Evolutionary conservation across 768 basidiomycete species (phyloP).

Genomic region (Basidioascus undulatus): DNA sequence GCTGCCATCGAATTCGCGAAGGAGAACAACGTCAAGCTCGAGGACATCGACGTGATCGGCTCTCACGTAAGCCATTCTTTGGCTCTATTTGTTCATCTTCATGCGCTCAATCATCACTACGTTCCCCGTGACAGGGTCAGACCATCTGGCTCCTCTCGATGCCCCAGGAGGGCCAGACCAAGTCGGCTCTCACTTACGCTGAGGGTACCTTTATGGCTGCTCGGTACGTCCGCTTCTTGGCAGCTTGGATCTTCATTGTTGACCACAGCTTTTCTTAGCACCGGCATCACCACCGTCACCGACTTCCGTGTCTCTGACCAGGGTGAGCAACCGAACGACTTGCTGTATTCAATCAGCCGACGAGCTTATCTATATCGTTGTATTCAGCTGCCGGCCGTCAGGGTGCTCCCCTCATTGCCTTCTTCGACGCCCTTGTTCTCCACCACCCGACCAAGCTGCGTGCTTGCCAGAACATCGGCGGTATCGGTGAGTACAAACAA

Average conservation of each 20-base stretch:
- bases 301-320: constrained; percentile 13
- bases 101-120: too few species aligned
- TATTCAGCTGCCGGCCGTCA: constrained; percentile 2
- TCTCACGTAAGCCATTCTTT: too few species aligned
- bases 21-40: constrained; percentile 2
- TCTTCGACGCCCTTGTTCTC: constrained; percentile 12
- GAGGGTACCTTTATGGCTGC: constrained; percentile 9
- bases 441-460: constrained; percentile 11
- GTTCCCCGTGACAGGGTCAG: too few species aligned
- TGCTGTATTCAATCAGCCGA: constrained; percentile 2
- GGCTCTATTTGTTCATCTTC: too few species aligned
- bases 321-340: constrained; percentile 6
- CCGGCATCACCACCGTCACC: constrained; percentile 10
- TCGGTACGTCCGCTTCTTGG: background rate
- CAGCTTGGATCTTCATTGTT: too few species aligned
- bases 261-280: background rate
- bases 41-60: constrained; percentile 7
- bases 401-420: constrained; percentile 11
- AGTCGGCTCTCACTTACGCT: constrained; percentile 10
- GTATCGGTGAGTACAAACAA: constrained; percentile 10
- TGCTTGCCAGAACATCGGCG: constrained; percentile 13
- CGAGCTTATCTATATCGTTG: too few species aligned
- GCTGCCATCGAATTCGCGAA: constrained; percentile 6
- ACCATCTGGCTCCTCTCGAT: constrained; percentile 13
- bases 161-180: constrained; percentile 10